Conservation (phyloP, 495 filamentous ascomycete species). For the Penicillium cosmopolitanum region DNA sequence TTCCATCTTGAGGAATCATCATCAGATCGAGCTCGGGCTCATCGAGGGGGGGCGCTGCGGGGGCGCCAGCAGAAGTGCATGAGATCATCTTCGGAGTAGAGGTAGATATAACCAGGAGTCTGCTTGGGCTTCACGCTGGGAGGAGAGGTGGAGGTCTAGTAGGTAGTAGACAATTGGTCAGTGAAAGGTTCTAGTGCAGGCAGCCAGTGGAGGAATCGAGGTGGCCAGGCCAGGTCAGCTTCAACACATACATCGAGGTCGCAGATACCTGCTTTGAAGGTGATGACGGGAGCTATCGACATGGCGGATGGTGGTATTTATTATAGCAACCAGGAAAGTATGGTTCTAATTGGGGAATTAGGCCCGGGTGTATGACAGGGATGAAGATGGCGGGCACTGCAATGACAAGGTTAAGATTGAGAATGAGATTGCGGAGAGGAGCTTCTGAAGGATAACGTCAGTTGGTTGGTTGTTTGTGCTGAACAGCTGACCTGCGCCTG, state of each 20-base stretch:
- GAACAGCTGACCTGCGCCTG: conserved; percentile 29
- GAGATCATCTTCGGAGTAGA: conserved; percentile 92
- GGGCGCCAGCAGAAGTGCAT: conserved; percentile 97
- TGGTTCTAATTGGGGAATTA: not conserved
- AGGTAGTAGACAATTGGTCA: conserved; percentile 4
- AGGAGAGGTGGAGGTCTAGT: conserved; percentile 60
- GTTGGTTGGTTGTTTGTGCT: conserved; percentile 32
- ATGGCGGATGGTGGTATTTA: conserved; percentile 46
- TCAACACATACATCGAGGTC: conserved; percentile 67
- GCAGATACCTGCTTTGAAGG: conserved; percentile 96
- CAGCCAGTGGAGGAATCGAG: not conserved
- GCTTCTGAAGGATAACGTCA: conserved; percentile 41
- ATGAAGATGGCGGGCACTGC: conserved; percentile 2
- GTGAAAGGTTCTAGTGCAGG: conserved; percentile 10
- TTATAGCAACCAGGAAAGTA: not conserved
- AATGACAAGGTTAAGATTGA: conserved; percentile 8
- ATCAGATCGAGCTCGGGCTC: conserved; percentile 80
- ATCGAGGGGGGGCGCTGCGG: conserved; percentile 59
- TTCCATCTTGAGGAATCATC: conserved; percentile 87
- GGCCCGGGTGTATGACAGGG: conserved; percentile 11
- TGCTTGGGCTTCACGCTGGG: conserved; percentile 68
- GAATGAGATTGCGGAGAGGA: conserved; percentile 16
- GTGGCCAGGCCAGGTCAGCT: conserved; percentile 7
- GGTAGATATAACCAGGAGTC: conserved; percentile 86
- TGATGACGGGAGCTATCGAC: conserved; percentile 85